phyloP scores from a whole-genome alignment of 2,329 filamentous ascomycete genomes.

The Colletotrichum eremochloae region DNA sequence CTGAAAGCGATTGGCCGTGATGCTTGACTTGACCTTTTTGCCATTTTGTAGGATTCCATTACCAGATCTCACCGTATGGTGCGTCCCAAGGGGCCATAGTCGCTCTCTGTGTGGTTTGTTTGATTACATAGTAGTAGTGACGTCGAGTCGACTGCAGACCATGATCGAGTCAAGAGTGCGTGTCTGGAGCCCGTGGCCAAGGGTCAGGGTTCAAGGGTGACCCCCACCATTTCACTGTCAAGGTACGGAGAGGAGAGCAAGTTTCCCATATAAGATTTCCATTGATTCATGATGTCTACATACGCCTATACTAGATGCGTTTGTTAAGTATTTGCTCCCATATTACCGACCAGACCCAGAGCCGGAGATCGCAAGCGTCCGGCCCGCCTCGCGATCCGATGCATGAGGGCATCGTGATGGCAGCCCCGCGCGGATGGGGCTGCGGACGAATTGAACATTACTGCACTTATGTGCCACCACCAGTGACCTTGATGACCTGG shows the following conservation, averaged over 20 bases:
- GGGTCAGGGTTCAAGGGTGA: neutral
- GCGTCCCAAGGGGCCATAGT: neutral
- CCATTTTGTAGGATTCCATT: neutral
- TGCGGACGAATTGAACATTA: neutral
- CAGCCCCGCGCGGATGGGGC: constrained; percentile 29
- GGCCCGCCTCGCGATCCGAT: constrained; percentile 25
- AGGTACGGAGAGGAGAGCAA: neutral
- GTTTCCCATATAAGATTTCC: neutral
- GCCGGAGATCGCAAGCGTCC: constrained; percentile 23
- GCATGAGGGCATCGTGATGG: constrained; percentile 26
- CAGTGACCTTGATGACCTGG: constrained; percentile 56
- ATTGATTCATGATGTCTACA: constrained; percentile 33
- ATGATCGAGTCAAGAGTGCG: no score
- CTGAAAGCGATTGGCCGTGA: neutral
- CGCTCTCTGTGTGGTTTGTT: neutral
- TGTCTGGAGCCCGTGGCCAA: neutral
- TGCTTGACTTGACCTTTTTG: neutral
- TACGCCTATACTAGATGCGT: constrained; percentile 28
- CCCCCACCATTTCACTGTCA: neutral
- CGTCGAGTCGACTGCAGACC: neutral
- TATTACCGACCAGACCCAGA: constrained; percentile 24
- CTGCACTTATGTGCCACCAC: constrained; percentile 46
- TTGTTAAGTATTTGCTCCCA: constrained; percentile 2
- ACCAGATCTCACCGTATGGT: neutral
- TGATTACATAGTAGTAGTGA: no score